Evolutionary conservation across 2,329 filamentous ascomycete genomes (phyloP).

Genomic region (Alternaria sp.): DNA sequence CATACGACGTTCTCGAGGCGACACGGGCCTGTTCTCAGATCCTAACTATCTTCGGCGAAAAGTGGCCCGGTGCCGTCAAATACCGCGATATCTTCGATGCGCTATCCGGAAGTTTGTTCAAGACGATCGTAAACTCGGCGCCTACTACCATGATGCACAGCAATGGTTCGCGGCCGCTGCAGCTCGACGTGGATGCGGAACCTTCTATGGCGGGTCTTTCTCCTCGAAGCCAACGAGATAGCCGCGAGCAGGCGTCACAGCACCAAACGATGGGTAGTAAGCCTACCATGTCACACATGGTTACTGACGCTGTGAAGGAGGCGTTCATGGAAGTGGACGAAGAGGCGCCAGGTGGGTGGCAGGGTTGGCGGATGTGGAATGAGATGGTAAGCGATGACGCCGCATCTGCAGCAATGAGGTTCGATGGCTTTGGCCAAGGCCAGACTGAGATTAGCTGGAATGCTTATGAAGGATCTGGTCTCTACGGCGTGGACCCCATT

Average conservation of each 20-base stretch:
- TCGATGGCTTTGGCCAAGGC: constrained; percentile 2
- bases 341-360: constrained; percentile 35
- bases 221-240: not conserved
- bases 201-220: not conserved
- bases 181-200: constrained; percentile 8
- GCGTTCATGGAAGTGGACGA: constrained; percentile 40
- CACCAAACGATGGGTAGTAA: not conserved
- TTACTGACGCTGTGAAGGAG: constrained; percentile 35
- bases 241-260: not conserved
- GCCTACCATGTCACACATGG: constrained; percentile 16
- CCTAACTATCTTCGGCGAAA: constrained; percentile 36
- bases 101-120: constrained; percentile 28
- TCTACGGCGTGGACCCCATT: constrained; percentile 12
- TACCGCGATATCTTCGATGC: constrained; percentile 39
- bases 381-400: constrained; percentile 28
- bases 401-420: not conserved
- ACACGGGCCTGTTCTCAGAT: constrained; percentile 34
- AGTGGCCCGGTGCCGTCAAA: constrained; percentile 36
- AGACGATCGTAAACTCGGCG: constrained; percentile 3
- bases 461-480: constrained; percentile 2
- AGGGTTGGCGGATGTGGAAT: constrained; percentile 38
- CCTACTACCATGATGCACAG: not conserved
- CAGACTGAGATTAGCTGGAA: constrained; percentile 16
- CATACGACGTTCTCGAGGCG: constrained; percentile 34
- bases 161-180: constrained; percentile 3